Conservation (phyloP, 2,329 filamentous ascomycete species). For the Teratosphaeria pseudoeucalypti region DNA sequence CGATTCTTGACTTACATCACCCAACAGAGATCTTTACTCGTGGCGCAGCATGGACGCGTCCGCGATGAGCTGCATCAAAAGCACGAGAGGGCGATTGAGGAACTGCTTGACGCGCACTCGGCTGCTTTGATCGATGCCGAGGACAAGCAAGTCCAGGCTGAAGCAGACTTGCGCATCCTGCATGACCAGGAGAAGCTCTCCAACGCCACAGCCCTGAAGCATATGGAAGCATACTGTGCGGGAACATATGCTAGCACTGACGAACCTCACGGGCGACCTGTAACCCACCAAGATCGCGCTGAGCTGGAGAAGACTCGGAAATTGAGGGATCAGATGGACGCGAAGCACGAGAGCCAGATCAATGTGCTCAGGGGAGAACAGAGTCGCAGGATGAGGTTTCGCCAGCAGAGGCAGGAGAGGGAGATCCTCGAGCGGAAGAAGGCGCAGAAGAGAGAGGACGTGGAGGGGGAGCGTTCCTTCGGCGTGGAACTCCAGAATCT, state of each 20-base stretch:
- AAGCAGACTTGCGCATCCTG: slow-evolving; percentile 31
- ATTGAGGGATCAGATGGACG: slow-evolving; percentile 29
- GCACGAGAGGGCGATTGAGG: slow-evolving; percentile 15
- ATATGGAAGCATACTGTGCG: slow-evolving; percentile 40
- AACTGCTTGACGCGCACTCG: slow-evolving; percentile 26
- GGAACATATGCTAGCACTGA: slow-evolving; percentile 23
- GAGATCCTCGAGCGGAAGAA: slow-evolving; percentile 28
- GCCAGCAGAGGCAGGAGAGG: slow-evolving; percentile 29
- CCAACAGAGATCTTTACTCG: slow-evolving; percentile 13
- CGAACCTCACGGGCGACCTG: slow-evolving; percentile 22
- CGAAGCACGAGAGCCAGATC: slow-evolving; percentile 35
- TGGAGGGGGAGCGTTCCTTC: slow-evolving; percentile 23
- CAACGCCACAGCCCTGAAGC: slow-evolving; percentile 34
- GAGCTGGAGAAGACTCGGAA: slow-evolving; percentile 33
- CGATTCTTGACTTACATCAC: slow-evolving; percentile 19
- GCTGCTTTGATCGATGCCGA: slow-evolving; percentile 31
- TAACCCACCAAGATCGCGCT: slow-evolving; percentile 35
- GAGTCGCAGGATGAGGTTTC: slow-evolving; percentile 27
- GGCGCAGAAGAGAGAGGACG: slow-evolving; percentile 25
- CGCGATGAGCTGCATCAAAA: slow-evolving; percentile 8
- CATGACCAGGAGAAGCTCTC: slow-evolving; percentile 34
- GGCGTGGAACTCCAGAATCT: slow-evolving; percentile 9
- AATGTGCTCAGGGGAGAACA: slow-evolving; percentile 38
- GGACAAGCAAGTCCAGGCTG: slow-evolving; percentile 32
- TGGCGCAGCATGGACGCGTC: slow-evolving; percentile 10